A percentile compares a stretch with the other conserved stretches of the same genome.
These are phyloP conservation scores for Aureoboletus auriporus DNA, from an alignment of 768 basidiomycete species.

Conservation along the genomic window DNA sequence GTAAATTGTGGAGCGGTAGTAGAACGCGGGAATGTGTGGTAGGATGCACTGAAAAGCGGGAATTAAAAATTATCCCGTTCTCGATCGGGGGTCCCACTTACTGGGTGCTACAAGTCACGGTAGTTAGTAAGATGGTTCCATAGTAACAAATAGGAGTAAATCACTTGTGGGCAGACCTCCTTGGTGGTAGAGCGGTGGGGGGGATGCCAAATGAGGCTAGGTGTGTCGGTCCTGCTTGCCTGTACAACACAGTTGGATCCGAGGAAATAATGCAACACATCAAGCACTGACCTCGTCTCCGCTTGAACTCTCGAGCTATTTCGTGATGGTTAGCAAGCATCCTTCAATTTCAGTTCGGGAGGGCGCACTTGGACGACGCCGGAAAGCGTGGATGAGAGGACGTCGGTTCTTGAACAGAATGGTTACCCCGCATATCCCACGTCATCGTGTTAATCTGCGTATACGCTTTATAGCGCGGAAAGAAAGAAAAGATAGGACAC, in stretches of 20 bases:
- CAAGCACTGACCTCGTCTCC: conserved; percentile 11
- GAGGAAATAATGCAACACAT: background rate
- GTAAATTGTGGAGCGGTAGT: background rate
- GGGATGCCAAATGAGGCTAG: conserved; percentile 14
- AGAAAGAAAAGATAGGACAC: conserved; percentile 28
- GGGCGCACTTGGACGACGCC: conserved; percentile 16
- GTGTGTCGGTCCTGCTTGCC: conserved; percentile 14
- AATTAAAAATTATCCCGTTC: conserved; percentile 10
- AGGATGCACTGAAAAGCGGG: conserved; percentile 15
- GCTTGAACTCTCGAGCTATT: conserved; percentile 10
- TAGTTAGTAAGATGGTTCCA: conserved; percentile 4
- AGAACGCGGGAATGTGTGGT: conserved; percentile 28
- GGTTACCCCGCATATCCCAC: conserved; percentile 26
- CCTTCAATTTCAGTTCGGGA: background rate
- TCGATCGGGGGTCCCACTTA: conserved; percentile 19
- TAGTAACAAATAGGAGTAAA: background rate
- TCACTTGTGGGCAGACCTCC: conserved; percentile 21
- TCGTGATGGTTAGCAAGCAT: background rate
- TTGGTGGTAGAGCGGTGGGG: conserved; percentile 12
- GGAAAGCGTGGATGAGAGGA: conserved; percentile 15
- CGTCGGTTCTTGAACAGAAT: conserved; percentile 8
- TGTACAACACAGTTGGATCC: conserved; percentile 3
- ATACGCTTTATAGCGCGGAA: conserved; percentile 32
- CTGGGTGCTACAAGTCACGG: conserved; percentile 14
- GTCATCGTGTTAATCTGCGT: conserved; percentile 28